Conservation (phyloP, 2,329 filamentous ascomycete genomes). For the Lithohypha guttulata region DNA sequence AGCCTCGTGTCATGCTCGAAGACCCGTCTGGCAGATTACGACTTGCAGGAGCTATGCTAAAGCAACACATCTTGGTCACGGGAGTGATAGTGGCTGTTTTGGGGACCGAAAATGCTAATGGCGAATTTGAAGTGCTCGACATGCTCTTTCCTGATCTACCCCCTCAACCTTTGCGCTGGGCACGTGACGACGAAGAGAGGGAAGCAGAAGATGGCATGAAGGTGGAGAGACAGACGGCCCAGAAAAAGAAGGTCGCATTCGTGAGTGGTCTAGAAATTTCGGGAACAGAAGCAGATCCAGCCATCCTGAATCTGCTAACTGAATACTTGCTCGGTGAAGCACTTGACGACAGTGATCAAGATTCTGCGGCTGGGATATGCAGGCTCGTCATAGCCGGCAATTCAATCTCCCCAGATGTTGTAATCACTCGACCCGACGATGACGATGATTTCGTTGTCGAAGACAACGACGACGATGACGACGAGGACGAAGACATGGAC, state of each 20-base stretch:
- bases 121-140: conserved; percentile 86
- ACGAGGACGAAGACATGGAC: conserved; percentile 56
- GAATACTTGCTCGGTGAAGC: conserved; percentile 85
- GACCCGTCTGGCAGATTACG: conserved; percentile 86
- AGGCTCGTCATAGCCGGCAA: conserved; percentile 87
- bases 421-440: conserved; percentile 23
- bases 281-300: conserved; percentile 60
- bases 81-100: conserved; percentile 90
- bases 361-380: conserved; percentile 56
- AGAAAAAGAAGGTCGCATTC: conserved; percentile 65
- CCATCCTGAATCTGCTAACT: conserved; percentile 65
- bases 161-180: conserved; percentile 71
- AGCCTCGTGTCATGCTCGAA: conserved; percentile 73
- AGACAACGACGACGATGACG: conserved; percentile 63
- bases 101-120: conserved; percentile 84
- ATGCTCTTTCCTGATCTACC: conserved; percentile 79
- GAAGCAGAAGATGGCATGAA: conserved; percentile 37
- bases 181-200: conserved; percentile 45
- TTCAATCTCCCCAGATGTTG: conserved; percentile 36
- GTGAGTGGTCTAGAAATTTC: conserved; percentile 82
- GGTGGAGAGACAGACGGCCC: conserved; percentile 16
- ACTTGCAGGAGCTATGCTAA: conserved; percentile 61
- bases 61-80: conserved; percentile 66
- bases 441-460: conserved; percentile 40
- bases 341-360: conserved; percentile 49